Evolutionary conservation across 176 grass and related monocot species (phyloP).

Genomic region (Dactylis glomerata): DNA sequence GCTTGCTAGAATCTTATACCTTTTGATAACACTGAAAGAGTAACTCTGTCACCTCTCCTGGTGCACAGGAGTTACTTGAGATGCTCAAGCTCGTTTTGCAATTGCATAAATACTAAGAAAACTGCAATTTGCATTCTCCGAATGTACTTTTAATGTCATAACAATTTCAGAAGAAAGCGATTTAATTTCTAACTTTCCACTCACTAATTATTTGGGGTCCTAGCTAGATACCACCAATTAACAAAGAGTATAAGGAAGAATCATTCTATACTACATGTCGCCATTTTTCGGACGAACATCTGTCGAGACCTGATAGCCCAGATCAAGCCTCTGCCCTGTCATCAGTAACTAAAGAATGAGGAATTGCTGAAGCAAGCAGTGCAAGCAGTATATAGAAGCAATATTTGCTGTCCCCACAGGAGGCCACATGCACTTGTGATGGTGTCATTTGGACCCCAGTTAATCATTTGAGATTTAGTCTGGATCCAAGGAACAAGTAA

Average conservation of each 20-base stretch:
- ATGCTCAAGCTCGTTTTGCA: not conserved
- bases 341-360: slow-evolving; percentile 33
- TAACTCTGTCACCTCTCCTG: not conserved
- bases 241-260: slow-evolving; percentile 1
- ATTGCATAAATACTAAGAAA: not conserved
- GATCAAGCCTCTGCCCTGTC: slow-evolving; percentile 23
- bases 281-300: slow-evolving; percentile 2
- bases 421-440: slow-evolving; percentile 41
- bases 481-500: slow-evolving; percentile 41
- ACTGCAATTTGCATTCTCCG: not conserved
- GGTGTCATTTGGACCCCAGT: slow-evolving; percentile 55
- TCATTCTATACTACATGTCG: not conserved
- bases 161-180: slow-evolving; percentile 9
- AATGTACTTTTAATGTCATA: not conserved
- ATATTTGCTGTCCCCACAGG: slow-evolving; percentile 37
- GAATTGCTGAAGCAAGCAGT: not conserved
- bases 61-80: not conserved
- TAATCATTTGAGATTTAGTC: slow-evolving; percentile 44
- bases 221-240: slow-evolving; percentile 9
- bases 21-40: slow-evolving; percentile 5
- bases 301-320: slow-evolving; percentile 29
- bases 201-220: not conserved
- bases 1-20: not conserved
- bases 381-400: not conserved
- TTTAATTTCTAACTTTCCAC: not conserved